A percentile compares a stretch with the other conserved stretches of the same genome.
phyloP scores from a whole-genome alignment of 2,329 filamentous ascomycete species.

The Penicillium hesseltinei region DNA sequence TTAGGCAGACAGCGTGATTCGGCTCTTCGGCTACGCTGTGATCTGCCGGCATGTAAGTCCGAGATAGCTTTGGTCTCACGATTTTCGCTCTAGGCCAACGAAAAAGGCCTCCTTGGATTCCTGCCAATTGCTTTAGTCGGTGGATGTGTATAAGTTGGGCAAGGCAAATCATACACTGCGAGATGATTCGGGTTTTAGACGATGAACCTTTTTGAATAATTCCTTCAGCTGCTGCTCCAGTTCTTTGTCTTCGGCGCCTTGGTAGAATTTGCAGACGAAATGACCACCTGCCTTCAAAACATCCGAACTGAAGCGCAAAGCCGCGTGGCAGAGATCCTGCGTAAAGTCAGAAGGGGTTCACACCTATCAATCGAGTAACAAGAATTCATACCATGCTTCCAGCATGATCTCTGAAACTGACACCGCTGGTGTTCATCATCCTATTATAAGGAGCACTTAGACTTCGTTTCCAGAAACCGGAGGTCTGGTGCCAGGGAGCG shows the following conservation, averaged over 20 bases:
- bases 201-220: conserved; percentile 75
- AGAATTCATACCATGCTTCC: conserved; percentile 78
- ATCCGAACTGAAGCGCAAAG: conserved; percentile 79
- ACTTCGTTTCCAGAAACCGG: conserved; percentile 77
- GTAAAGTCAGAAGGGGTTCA: conserved; percentile 3
- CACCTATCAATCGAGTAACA: background rate
- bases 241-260: conserved; percentile 78
- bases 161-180: conserved; percentile 60
- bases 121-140: conserved; percentile 44
- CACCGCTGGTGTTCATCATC: conserved; percentile 99
- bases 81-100: conserved; percentile 71
- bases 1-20: conserved; percentile 2
- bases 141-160: background rate
- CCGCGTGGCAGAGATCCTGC: conserved; percentile 86
- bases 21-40: background rate
- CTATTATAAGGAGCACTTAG: conserved; percentile 94
- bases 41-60: background rate
- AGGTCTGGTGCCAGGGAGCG: conserved; percentile 84
- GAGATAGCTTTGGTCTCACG: conserved; percentile 39
- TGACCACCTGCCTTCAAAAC: conserved; percentile 79
- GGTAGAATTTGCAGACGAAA: conserved; percentile 97
- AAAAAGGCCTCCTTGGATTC: conserved; percentile 86
- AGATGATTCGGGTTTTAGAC: conserved; percentile 90
- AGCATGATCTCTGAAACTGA: conserved; percentile 79
- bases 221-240: conserved; percentile 72